phyloP scores from a whole-genome alignment of 345 rosid genomes.

The Linum trigynum region DNA sequence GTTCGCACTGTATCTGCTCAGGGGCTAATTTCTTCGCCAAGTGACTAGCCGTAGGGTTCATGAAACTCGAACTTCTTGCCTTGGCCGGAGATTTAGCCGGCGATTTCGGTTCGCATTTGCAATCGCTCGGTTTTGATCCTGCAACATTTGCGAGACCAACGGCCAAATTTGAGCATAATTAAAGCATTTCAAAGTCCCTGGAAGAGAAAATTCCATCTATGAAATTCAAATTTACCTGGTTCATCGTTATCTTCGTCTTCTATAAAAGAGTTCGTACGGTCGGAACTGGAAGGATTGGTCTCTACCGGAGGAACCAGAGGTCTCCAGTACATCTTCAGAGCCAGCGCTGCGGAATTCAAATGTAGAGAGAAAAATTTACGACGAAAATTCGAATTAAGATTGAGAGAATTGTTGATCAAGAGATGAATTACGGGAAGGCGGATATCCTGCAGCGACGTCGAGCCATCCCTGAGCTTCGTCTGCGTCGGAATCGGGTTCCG shows the following conservation, averaged over 20 bases:
- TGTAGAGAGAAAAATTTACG: background rate
- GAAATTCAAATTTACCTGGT: constrained; percentile 12
- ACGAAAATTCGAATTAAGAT: background rate
- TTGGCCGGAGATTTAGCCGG: constrained; percentile 16
- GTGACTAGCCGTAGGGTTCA: constrained; percentile 81
- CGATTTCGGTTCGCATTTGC: constrained; percentile 12
- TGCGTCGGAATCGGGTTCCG: constrained; percentile 35
- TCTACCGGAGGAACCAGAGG: constrained; percentile 6
- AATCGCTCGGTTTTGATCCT: constrained; percentile 23
- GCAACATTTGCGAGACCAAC: background rate
- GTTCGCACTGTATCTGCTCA: constrained; percentile 29
- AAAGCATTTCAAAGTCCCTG: background rate
- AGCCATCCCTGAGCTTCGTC: constrained; percentile 59
- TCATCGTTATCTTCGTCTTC: constrained; percentile 11
- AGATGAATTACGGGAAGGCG: constrained; percentile 55
- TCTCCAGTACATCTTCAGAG: constrained; percentile 26
- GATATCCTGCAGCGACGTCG: constrained; percentile 38
- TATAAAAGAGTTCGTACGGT: constrained; percentile 4
- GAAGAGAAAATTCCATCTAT: background rate
- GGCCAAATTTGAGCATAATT: background rate
- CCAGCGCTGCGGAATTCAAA: constrained; percentile 24
- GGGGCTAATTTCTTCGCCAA: constrained; percentile 60
- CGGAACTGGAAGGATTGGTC: constrained; percentile 3
- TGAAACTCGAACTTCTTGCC: constrained; percentile 49
- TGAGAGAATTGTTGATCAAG: background rate